Conservation (phyloP, 2,329 filamentous ascomycete species). For the Hymenoscyphus fructigenus region DNA sequence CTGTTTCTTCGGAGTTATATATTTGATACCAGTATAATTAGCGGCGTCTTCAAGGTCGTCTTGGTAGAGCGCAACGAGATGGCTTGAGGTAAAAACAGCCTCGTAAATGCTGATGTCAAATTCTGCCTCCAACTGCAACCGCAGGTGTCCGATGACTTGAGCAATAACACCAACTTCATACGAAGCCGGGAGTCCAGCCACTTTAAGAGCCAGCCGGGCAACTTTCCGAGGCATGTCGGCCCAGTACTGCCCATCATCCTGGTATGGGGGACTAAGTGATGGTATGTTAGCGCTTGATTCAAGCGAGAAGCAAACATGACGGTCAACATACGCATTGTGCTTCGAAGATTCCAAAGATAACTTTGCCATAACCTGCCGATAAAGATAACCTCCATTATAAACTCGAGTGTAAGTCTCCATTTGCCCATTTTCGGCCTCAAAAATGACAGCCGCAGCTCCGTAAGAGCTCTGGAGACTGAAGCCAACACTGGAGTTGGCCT, state of each 20-base stretch:
- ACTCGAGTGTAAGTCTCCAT: constrained; percentile 10
- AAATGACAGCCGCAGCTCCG: constrained; percentile 12
- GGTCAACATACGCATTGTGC: constrained; percentile 12
- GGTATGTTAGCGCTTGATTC: not conserved
- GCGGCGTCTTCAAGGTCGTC: constrained; percentile 12
- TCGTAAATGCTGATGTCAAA: constrained; percentile 13
- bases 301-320: not conserved
- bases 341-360: constrained; percentile 13
- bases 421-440: constrained; percentile 5
- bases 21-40: constrained; percentile 8
- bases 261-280: constrained; percentile 10
- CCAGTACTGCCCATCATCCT: constrained; percentile 9
- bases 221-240: constrained; percentile 7
- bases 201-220: constrained; percentile 7
- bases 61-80: constrained; percentile 15
- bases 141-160: constrained; percentile 9
- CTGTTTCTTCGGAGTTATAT: constrained; percentile 6
- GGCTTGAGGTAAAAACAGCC: constrained; percentile 12
- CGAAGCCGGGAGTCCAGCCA: constrained; percentile 13
- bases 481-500: constrained; percentile 9
- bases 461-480: constrained; percentile 17
- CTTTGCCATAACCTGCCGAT: constrained; percentile 13
- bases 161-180: constrained; percentile 16
- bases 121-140: constrained; percentile 9
- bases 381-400: not conserved